A percentile compares a stretch with the other conserved stretches of the same genome.
phyloP scores from a whole-genome alignment of 208 protist genomes.

The Trichomonas tenax region DNA sequence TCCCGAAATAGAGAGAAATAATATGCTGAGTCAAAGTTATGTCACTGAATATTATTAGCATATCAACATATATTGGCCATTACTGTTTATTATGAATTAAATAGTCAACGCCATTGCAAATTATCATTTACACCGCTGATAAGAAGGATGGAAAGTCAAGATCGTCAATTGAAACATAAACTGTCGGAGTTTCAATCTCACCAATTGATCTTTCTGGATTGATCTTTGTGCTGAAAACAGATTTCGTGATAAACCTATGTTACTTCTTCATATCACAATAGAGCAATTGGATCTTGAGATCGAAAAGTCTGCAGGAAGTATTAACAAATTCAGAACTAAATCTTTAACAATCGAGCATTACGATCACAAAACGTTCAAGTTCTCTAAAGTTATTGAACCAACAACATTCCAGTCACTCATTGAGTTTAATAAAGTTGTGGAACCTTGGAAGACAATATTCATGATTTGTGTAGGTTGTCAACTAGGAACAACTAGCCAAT shows the following conservation, averaged over 20 bases:
- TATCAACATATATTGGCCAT: no score
- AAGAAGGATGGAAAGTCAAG: background rate
- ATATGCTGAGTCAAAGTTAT: no score
- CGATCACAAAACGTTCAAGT: background rate
- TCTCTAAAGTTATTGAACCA: background rate
- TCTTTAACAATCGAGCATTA: background rate
- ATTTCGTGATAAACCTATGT: background rate
- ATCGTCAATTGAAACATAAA: background rate
- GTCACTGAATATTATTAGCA: no score
- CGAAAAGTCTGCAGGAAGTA: background rate
- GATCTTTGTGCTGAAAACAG: background rate
- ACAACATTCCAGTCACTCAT: background rate
- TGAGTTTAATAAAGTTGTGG: background rate
- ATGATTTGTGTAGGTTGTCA: no score
- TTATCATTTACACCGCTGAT: background rate
- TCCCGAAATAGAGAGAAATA: no score
- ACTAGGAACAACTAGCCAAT: no score
- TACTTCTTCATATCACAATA: background rate
- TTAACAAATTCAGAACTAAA: background rate
- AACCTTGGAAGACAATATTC: no score
- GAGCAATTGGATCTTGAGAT: background rate
- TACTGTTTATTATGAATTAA: no score
- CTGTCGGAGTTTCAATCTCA: background rate
- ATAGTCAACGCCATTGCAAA: no score
- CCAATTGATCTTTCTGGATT: background rate